phyloP scores from a whole-genome alignment of 352 stramenopile species.

The Phytophthora multivora region DNA sequence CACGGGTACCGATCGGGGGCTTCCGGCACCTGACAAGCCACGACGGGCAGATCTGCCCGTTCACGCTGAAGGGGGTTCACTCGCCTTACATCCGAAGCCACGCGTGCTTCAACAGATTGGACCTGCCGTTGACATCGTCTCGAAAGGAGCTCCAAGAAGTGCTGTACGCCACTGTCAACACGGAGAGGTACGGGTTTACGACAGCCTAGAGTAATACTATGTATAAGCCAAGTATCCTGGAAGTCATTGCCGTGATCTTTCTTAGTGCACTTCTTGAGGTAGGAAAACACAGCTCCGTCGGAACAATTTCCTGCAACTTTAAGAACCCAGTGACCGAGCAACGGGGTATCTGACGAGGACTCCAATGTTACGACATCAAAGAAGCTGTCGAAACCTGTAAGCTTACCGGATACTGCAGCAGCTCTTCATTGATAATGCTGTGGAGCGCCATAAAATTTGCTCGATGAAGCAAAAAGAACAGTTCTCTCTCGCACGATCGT shows the following conservation, averaged over 20 bases:
- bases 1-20: constrained; percentile 58
- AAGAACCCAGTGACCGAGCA: too few relatives aligned
- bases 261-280: too few relatives aligned
- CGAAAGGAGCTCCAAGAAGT: constrained; percentile 52
- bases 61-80: constrained; percentile 59
- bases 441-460: not conserved
- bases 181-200: constrained; percentile 50
- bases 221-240: constrained; percentile 1
- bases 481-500: constrained; percentile 5
- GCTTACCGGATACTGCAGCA: too few relatives aligned
- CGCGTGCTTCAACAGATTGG: constrained; percentile 84
- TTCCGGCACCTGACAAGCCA: constrained; percentile 61
- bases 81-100: constrained; percentile 55
- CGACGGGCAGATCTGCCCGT: constrained; percentile 60
- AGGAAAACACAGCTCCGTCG: too few relatives aligned
- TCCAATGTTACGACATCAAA: not conserved
- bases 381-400: too few relatives aligned
- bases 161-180: constrained; percentile 39
- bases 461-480: not conserved
- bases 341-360: too few relatives aligned
- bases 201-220: constrained; percentile 34
- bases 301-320: too few relatives aligned
- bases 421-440: too few relatives aligned
- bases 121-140: constrained; percentile 87
- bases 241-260: not conserved